Evolutionary conservation across 148 eudicot species (phyloP).

Genomic region (Fagopyrum esculentum): DNA sequence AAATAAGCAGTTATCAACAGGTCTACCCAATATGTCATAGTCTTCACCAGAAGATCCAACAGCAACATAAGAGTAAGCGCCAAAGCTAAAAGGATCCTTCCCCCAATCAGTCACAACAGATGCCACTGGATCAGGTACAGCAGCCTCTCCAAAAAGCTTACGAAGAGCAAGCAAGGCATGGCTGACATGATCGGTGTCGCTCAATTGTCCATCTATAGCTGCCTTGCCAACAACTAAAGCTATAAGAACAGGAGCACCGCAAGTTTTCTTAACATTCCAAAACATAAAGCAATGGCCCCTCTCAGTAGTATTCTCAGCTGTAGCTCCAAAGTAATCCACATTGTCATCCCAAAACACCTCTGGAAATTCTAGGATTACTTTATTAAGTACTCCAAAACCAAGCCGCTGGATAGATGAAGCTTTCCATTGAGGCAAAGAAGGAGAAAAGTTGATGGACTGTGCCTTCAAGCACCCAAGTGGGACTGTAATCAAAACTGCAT

Average conservation of each 20-base stretch:
- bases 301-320: slow-evolving; percentile 67
- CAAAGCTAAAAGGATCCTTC: slow-evolving; percentile 89
- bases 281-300: slow-evolving; percentile 98
- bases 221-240: slow-evolving; percentile 98
- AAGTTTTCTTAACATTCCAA: slow-evolving; percentile 95
- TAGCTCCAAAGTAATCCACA: slow-evolving; percentile 98
- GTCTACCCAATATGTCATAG: slow-evolving; percentile 88
- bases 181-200: slow-evolving; percentile 60
- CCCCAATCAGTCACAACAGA: slow-evolving; percentile 99
- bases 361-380: slow-evolving; percentile 84
- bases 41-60: slow-evolving; percentile 97
- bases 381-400: slow-evolving; percentile 96
- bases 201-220: slow-evolving; percentile 69
- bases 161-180: slow-evolving; percentile 79
- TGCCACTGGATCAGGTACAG: slow-evolving; percentile 79
- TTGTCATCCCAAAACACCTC: slow-evolving; percentile 93
- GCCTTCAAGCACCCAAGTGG: slow-evolving; percentile 96
- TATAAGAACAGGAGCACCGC: slow-evolving; percentile 92
- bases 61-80: slow-evolving; percentile 97
- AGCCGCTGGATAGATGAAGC: slow-evolving; percentile 74
- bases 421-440: slow-evolving; percentile 92
- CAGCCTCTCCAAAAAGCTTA: slow-evolving; percentile 69
- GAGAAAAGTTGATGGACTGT: slow-evolving; percentile 66
- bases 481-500: slow-evolving; percentile 82
- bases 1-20: slow-evolving; percentile 87